A percentile compares a stretch with the other conserved stretches of the same genome.
These are phyloP conservation scores for Termitomyces eurrhizus DNA, from an alignment of 768 basidiomycete genomes.

Conservation along the genomic window DNA sequence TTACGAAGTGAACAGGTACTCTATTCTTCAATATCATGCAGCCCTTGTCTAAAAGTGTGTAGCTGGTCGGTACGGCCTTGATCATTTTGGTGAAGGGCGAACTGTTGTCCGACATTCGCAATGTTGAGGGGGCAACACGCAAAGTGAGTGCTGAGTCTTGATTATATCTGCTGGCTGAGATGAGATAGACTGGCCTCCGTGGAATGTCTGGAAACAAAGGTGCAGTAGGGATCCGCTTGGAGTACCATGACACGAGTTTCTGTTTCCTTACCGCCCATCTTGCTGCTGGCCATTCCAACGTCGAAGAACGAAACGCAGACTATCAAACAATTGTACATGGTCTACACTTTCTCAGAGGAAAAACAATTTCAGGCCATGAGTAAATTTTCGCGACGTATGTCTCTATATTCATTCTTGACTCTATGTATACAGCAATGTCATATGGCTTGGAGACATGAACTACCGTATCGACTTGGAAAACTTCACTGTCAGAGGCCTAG, in stretches of 20 bases:
- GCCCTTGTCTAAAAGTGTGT: slow-evolving; percentile 13
- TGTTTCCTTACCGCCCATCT: slow-evolving; percentile 97
- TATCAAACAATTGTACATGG: slow-evolving; percentile 84
- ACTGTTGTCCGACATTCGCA: slow-evolving; percentile 74
- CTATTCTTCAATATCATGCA: background rate
- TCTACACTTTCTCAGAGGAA: slow-evolving; percentile 86
- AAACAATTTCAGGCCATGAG: slow-evolving; percentile 89
- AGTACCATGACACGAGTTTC: slow-evolving; percentile 87
- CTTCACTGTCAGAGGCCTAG: slow-evolving; percentile 68
- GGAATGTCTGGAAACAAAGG: slow-evolving; percentile 99
- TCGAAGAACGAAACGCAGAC: slow-evolving; percentile 89
- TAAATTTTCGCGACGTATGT: slow-evolving; percentile 33
- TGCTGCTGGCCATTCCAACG: slow-evolving; percentile 90
- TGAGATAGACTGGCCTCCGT: slow-evolving; percentile 67
- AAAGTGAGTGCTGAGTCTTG: slow-evolving; percentile 52
- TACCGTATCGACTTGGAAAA: slow-evolving; percentile 91
- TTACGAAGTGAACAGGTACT: slow-evolving; percentile 88
- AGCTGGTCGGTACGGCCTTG: slow-evolving; percentile 95
- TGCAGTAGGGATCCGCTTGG: slow-evolving; percentile 89
- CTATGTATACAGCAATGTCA: slow-evolving; percentile 58
- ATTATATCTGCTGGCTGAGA: background rate
- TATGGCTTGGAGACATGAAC: slow-evolving; percentile 96
- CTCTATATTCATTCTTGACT: background rate
- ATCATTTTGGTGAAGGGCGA: slow-evolving; percentile 79
- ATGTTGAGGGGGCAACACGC: slow-evolving; percentile 88